Percentiles rank a stretch among this genome's conserved stretches.
phyloP scores from a whole-genome alignment of 2,329 filamentous ascomycete genomes.

The Mycocentrospora acerina region DNA sequence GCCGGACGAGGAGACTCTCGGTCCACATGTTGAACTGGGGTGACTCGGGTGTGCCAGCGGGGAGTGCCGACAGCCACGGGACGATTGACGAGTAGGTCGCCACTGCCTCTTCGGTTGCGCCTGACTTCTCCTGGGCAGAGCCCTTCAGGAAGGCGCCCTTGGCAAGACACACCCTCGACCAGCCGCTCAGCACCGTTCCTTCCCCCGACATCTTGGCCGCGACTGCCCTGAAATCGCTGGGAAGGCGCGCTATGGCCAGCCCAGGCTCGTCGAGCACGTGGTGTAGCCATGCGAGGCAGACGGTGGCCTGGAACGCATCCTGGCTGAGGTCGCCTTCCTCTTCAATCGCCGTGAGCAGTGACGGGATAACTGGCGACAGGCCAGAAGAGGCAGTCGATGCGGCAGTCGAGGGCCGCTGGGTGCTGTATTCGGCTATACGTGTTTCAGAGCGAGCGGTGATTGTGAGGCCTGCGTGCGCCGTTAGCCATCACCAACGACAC shows the following conservation, averaged over 20 bases:
- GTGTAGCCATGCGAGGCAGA: conserved; percentile 83
- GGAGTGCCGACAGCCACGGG: conserved; percentile 61
- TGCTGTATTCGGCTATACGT: conserved; percentile 47
- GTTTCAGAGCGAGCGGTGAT: conserved; percentile 51
- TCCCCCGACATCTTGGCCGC: conserved; percentile 22
- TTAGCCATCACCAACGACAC: conserved; percentile 15
- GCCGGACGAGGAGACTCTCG: conserved; percentile 74
- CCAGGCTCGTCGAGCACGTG: conserved; percentile 73
- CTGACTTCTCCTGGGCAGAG: conserved; percentile 48
- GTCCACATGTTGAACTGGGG: conserved; percentile 73
- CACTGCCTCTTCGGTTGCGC: conserved; percentile 59
- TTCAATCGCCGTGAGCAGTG: conserved; percentile 43
- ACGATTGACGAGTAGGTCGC: conserved; percentile 67
- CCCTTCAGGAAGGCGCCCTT: conserved; percentile 77
- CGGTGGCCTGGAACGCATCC: conserved; percentile 72
- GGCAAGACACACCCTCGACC: conserved; percentile 79
- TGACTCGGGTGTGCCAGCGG: conserved; percentile 50
- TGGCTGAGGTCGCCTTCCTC: conserved; percentile 48
- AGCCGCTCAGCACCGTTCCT: conserved; percentile 59
- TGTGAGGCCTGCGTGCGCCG: conserved; percentile 44
- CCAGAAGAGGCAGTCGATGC: conserved; percentile 38
- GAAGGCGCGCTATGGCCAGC: conserved; percentile 62
- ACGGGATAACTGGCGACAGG: conserved; percentile 42
- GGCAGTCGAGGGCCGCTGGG: conserved; percentile 45
- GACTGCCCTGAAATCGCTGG: conserved; percentile 56